These are phyloP conservation scores for Aphanomyces astaci DNA, from an alignment of 352 stramenopile species.

Conservation along the genomic window DNA sequence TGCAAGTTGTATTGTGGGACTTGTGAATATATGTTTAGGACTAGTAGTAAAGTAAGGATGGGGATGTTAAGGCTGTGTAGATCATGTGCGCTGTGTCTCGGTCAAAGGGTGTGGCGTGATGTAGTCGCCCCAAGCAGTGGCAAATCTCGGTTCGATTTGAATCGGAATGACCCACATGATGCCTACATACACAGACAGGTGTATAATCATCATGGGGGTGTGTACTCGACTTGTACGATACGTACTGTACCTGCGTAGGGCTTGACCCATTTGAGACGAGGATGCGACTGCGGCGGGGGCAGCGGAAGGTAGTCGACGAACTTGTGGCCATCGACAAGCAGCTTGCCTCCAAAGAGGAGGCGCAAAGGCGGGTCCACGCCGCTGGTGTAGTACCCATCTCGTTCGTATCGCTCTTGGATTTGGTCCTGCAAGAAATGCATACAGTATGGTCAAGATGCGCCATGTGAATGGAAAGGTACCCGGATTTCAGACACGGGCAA, in stretches of 20 bases:
- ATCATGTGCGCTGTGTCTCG: no score
- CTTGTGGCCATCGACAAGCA: background rate
- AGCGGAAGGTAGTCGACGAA: constrained; percentile 10
- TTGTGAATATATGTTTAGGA: no score
- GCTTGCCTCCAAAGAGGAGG: constrained; percentile 11
- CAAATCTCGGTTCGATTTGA: constrained; percentile 11
- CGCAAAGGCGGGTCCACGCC: constrained; percentile 3
- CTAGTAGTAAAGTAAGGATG: no score
- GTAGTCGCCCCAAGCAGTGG: background rate
- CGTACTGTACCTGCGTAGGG: constrained; percentile 1
- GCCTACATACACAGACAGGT: no score
- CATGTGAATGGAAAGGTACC: background rate
- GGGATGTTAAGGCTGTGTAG: no score
- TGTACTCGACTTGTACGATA: background rate
- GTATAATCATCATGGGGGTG: no score
- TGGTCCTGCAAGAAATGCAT: background rate
- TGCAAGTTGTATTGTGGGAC: no score
- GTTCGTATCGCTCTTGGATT: constrained; percentile 18
- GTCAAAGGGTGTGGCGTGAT: background rate
- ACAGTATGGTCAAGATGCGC: background rate
- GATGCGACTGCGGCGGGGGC: background rate
- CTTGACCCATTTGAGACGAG: constrained; percentile 3
- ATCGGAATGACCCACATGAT: constrained; percentile 13
- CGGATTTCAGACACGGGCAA: constrained; percentile 10
- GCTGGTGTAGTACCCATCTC: background rate